These are phyloP conservation scores for Gnomoniopsis smithogilvyi DNA, from an alignment of 2,329 filamentous ascomycete species.

Conservation along the genomic window DNA sequence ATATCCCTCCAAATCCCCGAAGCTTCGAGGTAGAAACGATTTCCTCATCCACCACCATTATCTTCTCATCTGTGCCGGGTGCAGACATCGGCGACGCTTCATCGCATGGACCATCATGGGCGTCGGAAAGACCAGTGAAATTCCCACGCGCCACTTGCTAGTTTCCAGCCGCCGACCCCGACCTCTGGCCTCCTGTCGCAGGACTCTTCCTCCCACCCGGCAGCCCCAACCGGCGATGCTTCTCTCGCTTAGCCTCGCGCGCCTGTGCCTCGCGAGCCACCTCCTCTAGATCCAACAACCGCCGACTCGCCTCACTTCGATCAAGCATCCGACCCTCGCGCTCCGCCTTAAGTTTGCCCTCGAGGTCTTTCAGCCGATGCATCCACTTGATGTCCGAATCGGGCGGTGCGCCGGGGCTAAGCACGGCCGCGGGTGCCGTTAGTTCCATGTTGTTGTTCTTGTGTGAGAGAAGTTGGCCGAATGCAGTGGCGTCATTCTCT, in stretches of 20 bases:
- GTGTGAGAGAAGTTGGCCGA: constrained; percentile 5
- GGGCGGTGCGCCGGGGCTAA: constrained; percentile 30
- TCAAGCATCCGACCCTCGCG: constrained; percentile 83
- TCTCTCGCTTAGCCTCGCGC: constrained; percentile 24
- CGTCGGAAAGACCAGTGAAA: no score
- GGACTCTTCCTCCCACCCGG: background rate
- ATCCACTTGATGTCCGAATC: constrained; percentile 72
- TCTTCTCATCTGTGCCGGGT: no score
- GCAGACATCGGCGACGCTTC: no score
- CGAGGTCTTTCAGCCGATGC: constrained; percentile 79
- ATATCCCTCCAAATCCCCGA: no score
- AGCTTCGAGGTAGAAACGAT: no score
- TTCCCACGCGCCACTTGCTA: background rate
- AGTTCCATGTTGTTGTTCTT: constrained; percentile 13
- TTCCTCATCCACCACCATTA: no score
- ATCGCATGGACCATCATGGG: no score
- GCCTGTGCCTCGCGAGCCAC: constrained; percentile 40
- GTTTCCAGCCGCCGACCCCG: background rate
- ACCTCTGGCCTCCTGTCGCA: background rate
- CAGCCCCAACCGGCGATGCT: constrained; percentile 12
- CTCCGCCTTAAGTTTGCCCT: constrained; percentile 85
- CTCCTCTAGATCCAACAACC: constrained; percentile 72
- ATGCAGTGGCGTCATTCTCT: constrained; percentile 12
- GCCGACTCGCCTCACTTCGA: constrained; percentile 75
- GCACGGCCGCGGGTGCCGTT: constrained; percentile 19